Conservation (phyloP, 371 early-diverging fungal genomes). For the Zychaea mexicana region DNA sequence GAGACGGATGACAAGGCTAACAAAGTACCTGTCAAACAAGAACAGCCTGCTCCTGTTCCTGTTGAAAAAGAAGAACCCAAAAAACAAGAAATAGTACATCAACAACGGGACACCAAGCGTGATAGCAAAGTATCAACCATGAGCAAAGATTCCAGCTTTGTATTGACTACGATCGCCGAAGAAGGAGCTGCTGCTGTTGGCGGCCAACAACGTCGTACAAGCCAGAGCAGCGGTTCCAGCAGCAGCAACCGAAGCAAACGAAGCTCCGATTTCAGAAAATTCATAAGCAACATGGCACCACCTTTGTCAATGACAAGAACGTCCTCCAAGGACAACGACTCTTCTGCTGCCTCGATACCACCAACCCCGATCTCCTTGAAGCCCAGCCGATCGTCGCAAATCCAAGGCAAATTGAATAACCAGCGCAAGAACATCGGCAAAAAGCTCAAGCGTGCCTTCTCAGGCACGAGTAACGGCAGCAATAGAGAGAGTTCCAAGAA, state of each 20-base stretch:
- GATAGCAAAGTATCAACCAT: slow-evolving; percentile 16
- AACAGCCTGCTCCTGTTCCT: background rate
- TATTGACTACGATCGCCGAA: slow-evolving; percentile 4
- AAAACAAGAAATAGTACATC: background rate
- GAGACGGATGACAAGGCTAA: background rate
- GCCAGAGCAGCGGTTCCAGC: too few species aligned
- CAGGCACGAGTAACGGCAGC: background rate
- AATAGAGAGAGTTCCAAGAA: background rate
- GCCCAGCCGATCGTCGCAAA: slow-evolving; percentile 10
- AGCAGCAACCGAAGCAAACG: too few species aligned
- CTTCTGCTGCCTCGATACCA: background rate
- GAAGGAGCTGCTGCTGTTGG: background rate
- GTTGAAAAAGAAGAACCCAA: background rate
- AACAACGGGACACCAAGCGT: background rate
- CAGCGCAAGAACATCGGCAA: slow-evolving; percentile 7
- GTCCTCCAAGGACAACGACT: background rate
- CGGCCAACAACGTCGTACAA: background rate
- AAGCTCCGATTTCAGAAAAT: background rate
- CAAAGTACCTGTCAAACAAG: background rate
- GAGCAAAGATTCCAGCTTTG: slow-evolving; percentile 7
- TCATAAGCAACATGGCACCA: background rate
- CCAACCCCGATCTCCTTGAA: slow-evolving; percentile 10
- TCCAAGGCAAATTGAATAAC: slow-evolving; percentile 5
- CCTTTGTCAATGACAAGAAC: slow-evolving; percentile 3
- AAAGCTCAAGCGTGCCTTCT: slow-evolving; percentile 17